phyloP scores from a whole-genome alignment of 192 early-diverging fungal species.

The Coemansia sp. region DNA sequence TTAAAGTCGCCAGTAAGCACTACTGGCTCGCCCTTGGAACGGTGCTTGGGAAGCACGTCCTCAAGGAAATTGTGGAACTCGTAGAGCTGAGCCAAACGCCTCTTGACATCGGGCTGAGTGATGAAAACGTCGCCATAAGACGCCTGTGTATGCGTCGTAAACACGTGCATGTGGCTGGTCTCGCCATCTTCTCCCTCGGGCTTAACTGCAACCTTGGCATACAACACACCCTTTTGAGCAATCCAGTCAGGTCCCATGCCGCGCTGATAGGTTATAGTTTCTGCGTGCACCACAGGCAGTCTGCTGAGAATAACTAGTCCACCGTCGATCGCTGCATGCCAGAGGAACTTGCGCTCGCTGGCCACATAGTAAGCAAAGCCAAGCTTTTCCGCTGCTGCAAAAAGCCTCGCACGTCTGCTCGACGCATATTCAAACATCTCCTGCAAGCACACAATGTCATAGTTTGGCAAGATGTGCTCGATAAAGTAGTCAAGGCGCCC shows the following conservation, averaged over 20 bases:
- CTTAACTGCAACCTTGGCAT: slow-evolving; percentile 65
- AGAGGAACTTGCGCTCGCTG: slow-evolving; percentile 58
- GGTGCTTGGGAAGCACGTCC: slow-evolving; percentile 42
- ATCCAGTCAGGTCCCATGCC: slow-evolving; percentile 74
- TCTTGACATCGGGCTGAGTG: slow-evolving; percentile 55
- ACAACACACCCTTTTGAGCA: slow-evolving; percentile 71
- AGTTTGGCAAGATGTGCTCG: slow-evolving; percentile 61
- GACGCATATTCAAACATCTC: slow-evolving; percentile 78
- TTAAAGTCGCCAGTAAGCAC: slow-evolving; percentile 70
- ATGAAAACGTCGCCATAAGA: slow-evolving; percentile 60
- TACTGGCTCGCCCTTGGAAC: slow-evolving; percentile 54
- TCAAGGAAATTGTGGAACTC: slow-evolving; percentile 66
- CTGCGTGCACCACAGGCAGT: slow-evolving; percentile 62
- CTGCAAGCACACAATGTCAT: slow-evolving; percentile 78
- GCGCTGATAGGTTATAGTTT: slow-evolving; percentile 60
- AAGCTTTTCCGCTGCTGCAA: slow-evolving; percentile 58
- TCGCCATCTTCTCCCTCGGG: slow-evolving; percentile 15
- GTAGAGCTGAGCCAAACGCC: slow-evolving; percentile 59
- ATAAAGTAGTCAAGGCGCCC: slow-evolving; percentile 70
- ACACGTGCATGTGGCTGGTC: slow-evolving; percentile 58
- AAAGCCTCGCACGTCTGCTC: slow-evolving; percentile 57
- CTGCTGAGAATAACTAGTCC: slow-evolving; percentile 74
- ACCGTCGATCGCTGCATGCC: slow-evolving; percentile 69
- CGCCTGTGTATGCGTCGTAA: slow-evolving; percentile 85
- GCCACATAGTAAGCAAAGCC: slow-evolving; percentile 68